These are phyloP conservation scores for Ophioceras dolichostomum DNA, from an alignment of 2,329 filamentous ascomycete species.

Conservation along the genomic window DNA sequence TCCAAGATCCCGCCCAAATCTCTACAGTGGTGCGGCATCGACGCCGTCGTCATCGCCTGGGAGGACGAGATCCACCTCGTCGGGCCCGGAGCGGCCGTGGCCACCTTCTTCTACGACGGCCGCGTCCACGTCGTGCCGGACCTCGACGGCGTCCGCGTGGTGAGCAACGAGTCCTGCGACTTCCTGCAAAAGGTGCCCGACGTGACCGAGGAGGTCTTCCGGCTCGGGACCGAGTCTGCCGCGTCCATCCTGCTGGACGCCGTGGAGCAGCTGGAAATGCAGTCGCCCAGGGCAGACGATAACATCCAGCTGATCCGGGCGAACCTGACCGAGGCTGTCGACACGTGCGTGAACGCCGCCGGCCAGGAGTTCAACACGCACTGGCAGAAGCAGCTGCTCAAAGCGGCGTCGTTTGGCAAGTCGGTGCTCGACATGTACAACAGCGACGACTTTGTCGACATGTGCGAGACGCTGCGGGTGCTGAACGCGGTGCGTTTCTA, in stretches of 20 bases:
- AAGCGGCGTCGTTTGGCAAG: conserved; percentile 94
- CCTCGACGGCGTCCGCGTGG: conserved; percentile 73
- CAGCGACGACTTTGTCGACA: conserved; percentile 97
- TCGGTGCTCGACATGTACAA: conserved; percentile 95
- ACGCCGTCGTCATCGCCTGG: conserved; percentile 89
- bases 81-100: conserved; percentile 67
- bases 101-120: conserved; percentile 77
- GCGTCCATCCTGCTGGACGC: conserved; percentile 91
- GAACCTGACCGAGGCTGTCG: conserved; percentile 82
- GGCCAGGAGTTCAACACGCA: conserved; percentile 82
- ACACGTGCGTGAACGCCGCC: conserved; percentile 84
- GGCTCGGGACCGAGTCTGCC: conserved; percentile 74
- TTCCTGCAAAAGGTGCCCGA: conserved; percentile 90
- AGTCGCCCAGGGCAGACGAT: conserved; percentile 94
- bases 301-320: conserved; percentile 89
- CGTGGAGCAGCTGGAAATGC: conserved; percentile 77
- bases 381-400: conserved; percentile 94
- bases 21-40: conserved; percentile 92
- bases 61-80: conserved; percentile 95
- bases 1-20: conserved; percentile 77
- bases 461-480: conserved; percentile 88
- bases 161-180: conserved; percentile 92
- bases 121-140: conserved; percentile 78
- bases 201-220: conserved; percentile 80
- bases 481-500: conserved; percentile 88